A percentile compares a stretch with the other conserved stretches of the same genome.
Evolutionary conservation across 2,329 filamentous ascomycete species (phyloP).

Genomic region (Monilinia aucupariae): DNA sequence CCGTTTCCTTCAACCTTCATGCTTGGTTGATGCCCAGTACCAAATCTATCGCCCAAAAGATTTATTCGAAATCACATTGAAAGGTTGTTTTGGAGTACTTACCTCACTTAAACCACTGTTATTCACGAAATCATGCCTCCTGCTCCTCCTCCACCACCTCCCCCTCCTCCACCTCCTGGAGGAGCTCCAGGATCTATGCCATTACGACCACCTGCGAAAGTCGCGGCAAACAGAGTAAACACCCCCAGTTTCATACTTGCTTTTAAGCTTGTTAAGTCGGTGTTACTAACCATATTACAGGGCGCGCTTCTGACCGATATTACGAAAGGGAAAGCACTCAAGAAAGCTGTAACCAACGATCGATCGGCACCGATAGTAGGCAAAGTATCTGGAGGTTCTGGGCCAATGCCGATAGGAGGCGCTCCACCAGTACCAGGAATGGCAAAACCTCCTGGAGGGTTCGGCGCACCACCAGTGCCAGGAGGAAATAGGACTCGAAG

Average conservation of each 20-base stretch:
- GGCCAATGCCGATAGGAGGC: slow-evolving; percentile 60
- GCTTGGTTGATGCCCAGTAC: neutral
- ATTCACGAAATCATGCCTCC: slow-evolving; percentile 40
- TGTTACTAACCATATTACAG: slow-evolving; percentile 44
- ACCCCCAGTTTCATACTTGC: slow-evolving; percentile 21
- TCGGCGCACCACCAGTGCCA: slow-evolving; percentile 64
- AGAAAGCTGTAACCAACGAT: slow-evolving; percentile 87
- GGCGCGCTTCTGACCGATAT: slow-evolving; percentile 86
- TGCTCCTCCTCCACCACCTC: slow-evolving; percentile 63
- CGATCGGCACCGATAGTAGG: slow-evolving; percentile 73
- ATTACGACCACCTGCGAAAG: slow-evolving; percentile 48
- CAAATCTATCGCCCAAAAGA: neutral
- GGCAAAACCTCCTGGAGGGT: slow-evolving; percentile 52
- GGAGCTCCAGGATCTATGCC: slow-evolving; percentile 52
- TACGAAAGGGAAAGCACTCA: slow-evolving; percentile 69
- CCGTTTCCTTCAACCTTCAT: neutral
- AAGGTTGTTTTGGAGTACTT: neutral
- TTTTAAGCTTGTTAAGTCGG: slow-evolving; percentile 25
- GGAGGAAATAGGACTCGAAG: slow-evolving; percentile 65
- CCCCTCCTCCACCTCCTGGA: slow-evolving; percentile 40
- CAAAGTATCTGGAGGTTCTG: slow-evolving; percentile 49
- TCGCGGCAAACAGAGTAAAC: slow-evolving; percentile 58
- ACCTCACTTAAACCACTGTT: neutral
- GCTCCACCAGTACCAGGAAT: slow-evolving; percentile 76
- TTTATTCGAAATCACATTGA: neutral